Evolutionary conservation across 1,284 basidiomycete species (phyloP), one percentile per base, ranked within the genome.

Genomic region (Melampsora abietis-canadensis): DNA sequence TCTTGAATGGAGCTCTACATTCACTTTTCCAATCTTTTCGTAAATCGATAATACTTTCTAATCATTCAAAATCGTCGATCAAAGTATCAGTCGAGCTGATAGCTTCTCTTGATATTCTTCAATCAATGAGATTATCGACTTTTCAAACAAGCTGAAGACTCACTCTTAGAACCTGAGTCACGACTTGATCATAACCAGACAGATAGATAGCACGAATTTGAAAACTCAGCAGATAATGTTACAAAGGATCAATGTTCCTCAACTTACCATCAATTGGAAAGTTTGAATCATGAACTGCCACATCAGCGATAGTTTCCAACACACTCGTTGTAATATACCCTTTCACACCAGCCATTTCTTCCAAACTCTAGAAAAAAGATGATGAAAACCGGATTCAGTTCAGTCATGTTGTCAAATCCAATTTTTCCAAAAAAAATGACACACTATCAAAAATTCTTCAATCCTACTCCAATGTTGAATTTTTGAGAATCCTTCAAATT

Each of bases 221-320:
- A 44, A 12, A 12, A 44, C 10, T 14, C 40, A 44, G 40, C 12
- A 14, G 1, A 15, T 44, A 10, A 14, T 44, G 8, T 12, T 14
- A 44, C 14, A 15, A 44, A 3, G 2, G 40, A 44, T 44, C 10
- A 44, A 12, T 12, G 14, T 14, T 14, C 40, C 10, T 44, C 10
- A 27, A 40, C 63, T 24, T 65, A 66, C 70, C 37, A 65, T 66
- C 40, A 15, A 61, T 40, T 24, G 70, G 37, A 34, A 74, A 37
- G 17, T 44, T 40, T 10, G 63, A 24, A 66, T 66, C 60, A 48
- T 75, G 54, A 46, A 64, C 60, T 3, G 72, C 59, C 4, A 75
- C 47, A 60, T 75, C 72, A 14, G 72, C 72, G n/a, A 75, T 67
- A 27, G 48, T 67, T 67, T 75, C 72, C 24, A 66, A 40, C 34